Base-by-base conservation (phyloP, 257 asterid genomes). In the Rhazya stricta region DNA sequence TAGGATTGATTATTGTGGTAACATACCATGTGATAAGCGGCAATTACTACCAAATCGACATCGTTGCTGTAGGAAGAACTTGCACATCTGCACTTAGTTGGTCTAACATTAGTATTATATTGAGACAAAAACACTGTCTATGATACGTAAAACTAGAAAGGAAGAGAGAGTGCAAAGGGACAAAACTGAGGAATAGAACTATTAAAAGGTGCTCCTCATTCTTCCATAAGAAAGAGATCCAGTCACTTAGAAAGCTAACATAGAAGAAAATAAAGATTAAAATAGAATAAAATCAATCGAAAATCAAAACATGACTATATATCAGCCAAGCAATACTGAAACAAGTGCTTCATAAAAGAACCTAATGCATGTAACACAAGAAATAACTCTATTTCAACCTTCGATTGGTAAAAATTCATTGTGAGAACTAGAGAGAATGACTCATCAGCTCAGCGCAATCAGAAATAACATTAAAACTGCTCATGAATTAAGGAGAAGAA, bases 1-100 rank as follows among this genome's bases (percentile, higher is more conserved):
- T 18, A 75, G 63, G 63, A 74, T 67, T 78, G 73, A 65, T 84
- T 79, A 68, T n/a, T 78, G 79, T 81, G 60, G 80, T 74, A 80
- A 90, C 99, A 88, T 94, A 94, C 99, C 98, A 92, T 94, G 99
- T 77, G 98, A 94, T 86, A 89, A 90, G 89, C 98, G 97, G 98
- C 97, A 94, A 89, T 76, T 92, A 90, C 86, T 88, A 86, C 97
- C 97, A 92, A 94, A 94, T 81, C 99, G 97, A 89, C 99, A 94
- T 62, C 97, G 88, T 85, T 91, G 96, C 88, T 91, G 98, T 74
- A 85, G 98, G 89, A 91, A 94, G 97, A 94, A 94, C 98, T 92
- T 88, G 99, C 99, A 94, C 94, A 94, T 94, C 99, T 94, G 99
- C 99, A 94, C 97, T 87, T 81, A 74, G 83, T 89, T 87, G 91